Base-by-base conservation (phyloP, 2,329 filamentous ascomycete species). In the Monosporascus ibericus region DNA sequence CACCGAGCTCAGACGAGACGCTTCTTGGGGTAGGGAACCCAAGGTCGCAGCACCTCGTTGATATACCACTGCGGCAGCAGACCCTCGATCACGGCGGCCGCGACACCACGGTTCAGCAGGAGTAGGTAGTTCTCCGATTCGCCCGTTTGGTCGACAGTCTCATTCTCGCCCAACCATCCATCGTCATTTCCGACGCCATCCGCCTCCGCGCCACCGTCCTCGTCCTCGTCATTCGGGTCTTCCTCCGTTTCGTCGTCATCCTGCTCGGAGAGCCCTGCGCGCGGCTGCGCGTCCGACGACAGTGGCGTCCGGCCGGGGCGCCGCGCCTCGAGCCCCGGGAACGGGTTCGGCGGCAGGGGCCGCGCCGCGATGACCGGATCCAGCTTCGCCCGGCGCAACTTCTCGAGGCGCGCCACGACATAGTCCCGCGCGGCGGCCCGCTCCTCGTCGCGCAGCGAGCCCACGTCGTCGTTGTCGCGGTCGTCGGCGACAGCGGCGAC, bases 21-120 rank as follows among this genome's bases (percentile, higher is more conserved):
- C 39, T 25, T 9, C 24, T 25, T 17, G 2, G 48, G 20, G 20
- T 36, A 34, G 22, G 40, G 48, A 8, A 50, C 40, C 48, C 48
- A 50, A 2, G 48, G 39, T 7, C 48, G 39, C 39, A 50, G 24
- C 22, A 24, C 48, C 48, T 50, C 48, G 38, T 36, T 15, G 15
- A 50, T 39, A 40, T 50, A 50, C 48, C 48, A 50, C 20, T 18
- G n/a, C 15, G 48, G 48, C 20, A 50, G 25, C 24, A 18, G 40
- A 4, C 48, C 40, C 40, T 50, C 39, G n/a, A 36, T 14, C 40
- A 44, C 22, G n/a, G 38, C 39, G 24, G 18, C 24, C 5, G 36
- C 40, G n/a, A 50, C n/a, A 18, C 39, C 40, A 24, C 22, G n/a
- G 39, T 50, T n/a, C 9, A 44, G 17, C 15, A 9, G 6, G 24